phyloP scores from a whole-genome alignment of 371 early-diverging fungal genomes.

The Syncephalastrum racemosum region DNA sequence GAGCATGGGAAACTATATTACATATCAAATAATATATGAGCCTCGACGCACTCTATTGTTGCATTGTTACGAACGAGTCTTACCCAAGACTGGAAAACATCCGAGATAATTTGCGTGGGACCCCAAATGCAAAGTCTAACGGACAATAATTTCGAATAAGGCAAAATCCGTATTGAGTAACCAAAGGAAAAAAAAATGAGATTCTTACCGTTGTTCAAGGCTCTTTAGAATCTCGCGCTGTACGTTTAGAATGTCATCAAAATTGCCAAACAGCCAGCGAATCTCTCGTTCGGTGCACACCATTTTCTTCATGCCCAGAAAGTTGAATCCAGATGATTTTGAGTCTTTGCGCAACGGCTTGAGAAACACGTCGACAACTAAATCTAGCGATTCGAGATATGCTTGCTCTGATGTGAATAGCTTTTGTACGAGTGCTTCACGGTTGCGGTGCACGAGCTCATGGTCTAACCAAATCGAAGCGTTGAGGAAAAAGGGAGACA shows the following conservation, averaged over 20 bases:
- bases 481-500: not conserved
- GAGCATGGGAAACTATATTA: slow-evolving; percentile 34
- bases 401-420: slow-evolving; percentile 34
- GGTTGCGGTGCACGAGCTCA: slow-evolving; percentile 32
- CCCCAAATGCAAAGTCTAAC: slow-evolving; percentile 20
- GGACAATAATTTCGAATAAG: not conserved
- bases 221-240: slow-evolving; percentile 29
- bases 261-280: slow-evolving; percentile 44
- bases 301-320: slow-evolving; percentile 39
- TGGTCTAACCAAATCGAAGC: slow-evolving; percentile 23
- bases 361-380: slow-evolving; percentile 28
- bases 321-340: slow-evolving; percentile 29
- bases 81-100: slow-evolving; percentile 23
- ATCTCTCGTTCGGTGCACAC: slow-evolving; percentile 43
- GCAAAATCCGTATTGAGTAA: not conserved
- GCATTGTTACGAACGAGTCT: not conserved
- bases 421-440: slow-evolving; percentile 36
- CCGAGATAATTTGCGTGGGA: slow-evolving; percentile 25
- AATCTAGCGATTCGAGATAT: slow-evolving; percentile 36
- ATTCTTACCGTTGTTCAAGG: slow-evolving; percentile 15
- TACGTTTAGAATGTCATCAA: slow-evolving; percentile 32
- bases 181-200: slow-evolving; percentile 5
- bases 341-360: slow-evolving; percentile 31
- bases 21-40: too few species aligned
- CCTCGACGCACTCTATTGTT: too few species aligned